Evolutionary conservation across 345 rosid species (phyloP).

Genomic region (Camelina hispida): DNA sequence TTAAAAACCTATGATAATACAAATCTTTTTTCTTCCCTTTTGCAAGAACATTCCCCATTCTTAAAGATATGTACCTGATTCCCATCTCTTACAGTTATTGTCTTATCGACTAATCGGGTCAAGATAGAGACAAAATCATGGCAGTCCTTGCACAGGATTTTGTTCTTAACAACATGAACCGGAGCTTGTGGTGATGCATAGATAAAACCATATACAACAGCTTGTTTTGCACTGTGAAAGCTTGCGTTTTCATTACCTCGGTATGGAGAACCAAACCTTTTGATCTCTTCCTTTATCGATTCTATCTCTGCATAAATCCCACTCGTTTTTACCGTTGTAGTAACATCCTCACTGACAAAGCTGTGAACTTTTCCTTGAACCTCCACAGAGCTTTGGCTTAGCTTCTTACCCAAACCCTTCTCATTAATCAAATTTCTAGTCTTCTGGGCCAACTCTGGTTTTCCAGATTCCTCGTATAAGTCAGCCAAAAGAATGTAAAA

Average conservation of each 20-base stretch:
- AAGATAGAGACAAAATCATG: slow-evolving; percentile 41
- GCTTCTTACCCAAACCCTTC: slow-evolving; percentile 39
- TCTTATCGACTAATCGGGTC: slow-evolving; percentile 40
- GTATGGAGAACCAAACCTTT: slow-evolving; percentile 34
- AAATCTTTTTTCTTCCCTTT: slow-evolving; percentile 30
- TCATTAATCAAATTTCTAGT: slow-evolving; percentile 49
- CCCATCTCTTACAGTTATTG: slow-evolving; percentile 48
- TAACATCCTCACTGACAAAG: slow-evolving; percentile 43
- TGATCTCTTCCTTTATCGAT: slow-evolving; percentile 29
- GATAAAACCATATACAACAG: slow-evolving; percentile 43
- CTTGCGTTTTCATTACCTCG: slow-evolving; percentile 32
- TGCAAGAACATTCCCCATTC: slow-evolving; percentile 47
- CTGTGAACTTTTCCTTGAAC: slow-evolving; percentile 41
- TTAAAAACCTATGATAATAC: slow-evolving; percentile 25
- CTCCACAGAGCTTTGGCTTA: slow-evolving; percentile 40
- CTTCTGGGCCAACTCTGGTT: slow-evolving; percentile 51
- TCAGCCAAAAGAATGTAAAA: slow-evolving; percentile 58
- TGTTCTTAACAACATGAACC: slow-evolving; percentile 43
- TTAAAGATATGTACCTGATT: slow-evolving; percentile 40
- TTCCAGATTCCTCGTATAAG: slow-evolving; percentile 55
- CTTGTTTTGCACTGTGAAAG: slow-evolving; percentile 47
- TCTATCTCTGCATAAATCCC: slow-evolving; percentile 42
- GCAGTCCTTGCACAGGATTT: slow-evolving; percentile 44
- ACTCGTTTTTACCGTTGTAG: slow-evolving; percentile 26
- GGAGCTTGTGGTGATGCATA: slow-evolving; percentile 37